Evolutionary conservation across 352 stramenopile species (phyloP).

Genomic region (Phytophthora rubi): DNA sequence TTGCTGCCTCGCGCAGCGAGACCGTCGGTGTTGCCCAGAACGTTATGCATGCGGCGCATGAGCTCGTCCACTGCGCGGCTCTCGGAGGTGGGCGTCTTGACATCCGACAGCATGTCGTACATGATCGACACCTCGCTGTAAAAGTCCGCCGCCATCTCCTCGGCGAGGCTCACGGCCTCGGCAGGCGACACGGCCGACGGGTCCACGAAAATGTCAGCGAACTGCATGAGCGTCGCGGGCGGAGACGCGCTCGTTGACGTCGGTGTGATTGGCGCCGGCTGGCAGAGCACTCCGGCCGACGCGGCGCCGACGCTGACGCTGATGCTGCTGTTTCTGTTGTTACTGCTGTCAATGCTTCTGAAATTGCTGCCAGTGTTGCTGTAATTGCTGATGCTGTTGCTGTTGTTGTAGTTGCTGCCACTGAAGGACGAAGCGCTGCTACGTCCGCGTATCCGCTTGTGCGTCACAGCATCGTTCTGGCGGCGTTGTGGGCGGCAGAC

Average conservation of each 20-base stretch:
- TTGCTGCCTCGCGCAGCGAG: not conserved
- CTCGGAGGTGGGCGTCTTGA: constrained; percentile 55
- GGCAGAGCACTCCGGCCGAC: not conserved
- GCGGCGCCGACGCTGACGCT: not conserved
- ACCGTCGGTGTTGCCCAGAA: constrained; percentile 27
- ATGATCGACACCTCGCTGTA: constrained; percentile 68
- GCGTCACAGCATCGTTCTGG: constrained; percentile 39
- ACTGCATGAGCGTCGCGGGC: constrained; percentile 29
- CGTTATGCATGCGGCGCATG: constrained; percentile 49
- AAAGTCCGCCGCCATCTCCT: constrained; percentile 71
- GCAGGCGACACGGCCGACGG: constrained; percentile 44
- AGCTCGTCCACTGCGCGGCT: constrained; percentile 61
- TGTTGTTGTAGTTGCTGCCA: not conserved
- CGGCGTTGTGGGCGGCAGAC: constrained; percentile 33
- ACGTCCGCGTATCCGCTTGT: constrained; percentile 52
- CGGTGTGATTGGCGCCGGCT: constrained; percentile 21
- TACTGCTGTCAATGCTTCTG: not conserved
- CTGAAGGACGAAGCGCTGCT: constrained; percentile 25
- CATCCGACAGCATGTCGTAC: constrained; percentile 75
- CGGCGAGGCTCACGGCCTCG: constrained; percentile 51
- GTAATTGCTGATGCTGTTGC: constrained; percentile 12
- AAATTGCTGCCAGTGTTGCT: not conserved
- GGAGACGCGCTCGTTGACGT: constrained; percentile 22
- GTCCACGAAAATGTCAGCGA: constrained; percentile 52
- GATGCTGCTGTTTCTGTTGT: constrained; percentile 4